Percentiles rank a stretch among this genome's conserved stretches.
Conservation (phyloP, 148 eudicot species). For the Suaeda aralocaspica region DNA sequence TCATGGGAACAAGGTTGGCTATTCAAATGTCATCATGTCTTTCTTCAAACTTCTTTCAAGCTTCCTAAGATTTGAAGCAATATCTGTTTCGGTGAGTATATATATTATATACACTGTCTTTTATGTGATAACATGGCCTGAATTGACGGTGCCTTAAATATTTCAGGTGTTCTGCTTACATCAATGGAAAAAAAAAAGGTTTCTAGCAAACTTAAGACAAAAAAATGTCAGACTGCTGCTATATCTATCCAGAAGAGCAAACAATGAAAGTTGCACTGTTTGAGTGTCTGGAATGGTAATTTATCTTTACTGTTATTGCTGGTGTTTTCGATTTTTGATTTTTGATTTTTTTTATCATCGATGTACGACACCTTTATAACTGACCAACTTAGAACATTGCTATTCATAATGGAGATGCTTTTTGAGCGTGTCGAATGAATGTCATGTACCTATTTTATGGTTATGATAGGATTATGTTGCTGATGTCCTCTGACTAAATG, state of each 20-base stretch:
- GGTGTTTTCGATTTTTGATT: not conserved
- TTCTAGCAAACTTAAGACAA: too few species aligned
- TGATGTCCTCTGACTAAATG: not conserved
- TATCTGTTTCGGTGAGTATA: not conserved
- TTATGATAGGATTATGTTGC: not conserved
- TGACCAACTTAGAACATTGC: not conserved
- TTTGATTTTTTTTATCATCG: too few species aligned
- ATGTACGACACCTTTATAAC: not conserved
- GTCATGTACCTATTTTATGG: not conserved
- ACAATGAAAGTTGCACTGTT: not conserved
- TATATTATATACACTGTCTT: too few species aligned
- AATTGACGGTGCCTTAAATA: not conserved
- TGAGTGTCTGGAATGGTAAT: constrained; percentile 4
- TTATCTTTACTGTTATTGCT: not conserved
- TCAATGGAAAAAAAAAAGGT: not conserved
- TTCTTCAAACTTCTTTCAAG: not conserved
- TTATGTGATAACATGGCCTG: too few species aligned
- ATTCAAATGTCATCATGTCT: not conserved
- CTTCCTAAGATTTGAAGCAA: not conserved
- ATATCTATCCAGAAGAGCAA: not conserved
- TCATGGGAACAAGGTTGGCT: not conserved
- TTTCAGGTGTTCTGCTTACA: not conserved
- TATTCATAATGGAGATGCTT: not conserved
- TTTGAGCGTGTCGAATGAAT: not conserved
- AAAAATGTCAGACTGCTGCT: not conserved